phyloP scores from a whole-genome alignment of 352 stramenopile genomes.

The Blastocystis sp. region DNA sequence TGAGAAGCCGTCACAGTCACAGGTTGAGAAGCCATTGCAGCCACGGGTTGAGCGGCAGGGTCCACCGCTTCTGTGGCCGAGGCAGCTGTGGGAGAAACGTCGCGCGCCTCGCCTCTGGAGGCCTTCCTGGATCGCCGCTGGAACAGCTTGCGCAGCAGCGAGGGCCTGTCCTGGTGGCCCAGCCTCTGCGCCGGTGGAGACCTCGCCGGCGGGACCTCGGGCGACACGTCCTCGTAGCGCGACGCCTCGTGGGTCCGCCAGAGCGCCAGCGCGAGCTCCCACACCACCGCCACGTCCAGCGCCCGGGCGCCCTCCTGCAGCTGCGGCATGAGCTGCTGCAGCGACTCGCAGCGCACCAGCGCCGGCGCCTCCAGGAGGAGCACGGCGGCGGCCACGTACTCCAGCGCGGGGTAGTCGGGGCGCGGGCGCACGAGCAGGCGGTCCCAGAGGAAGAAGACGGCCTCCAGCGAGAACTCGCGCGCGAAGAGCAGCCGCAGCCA shows the following conservation, averaged over 20 bases:
- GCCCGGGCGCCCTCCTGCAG: not conserved
- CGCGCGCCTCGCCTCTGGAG: not conserved
- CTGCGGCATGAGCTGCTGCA: not conserved
- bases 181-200: not conserved
- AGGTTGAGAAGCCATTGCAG: not conserved
- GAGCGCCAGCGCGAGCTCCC: not conserved
- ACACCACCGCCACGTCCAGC: not conserved
- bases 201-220: not conserved
- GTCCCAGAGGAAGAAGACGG: constrained; percentile 35
- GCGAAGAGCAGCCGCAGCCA: constrained; percentile 15
- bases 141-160: not conserved
- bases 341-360: not conserved
- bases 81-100: not conserved
- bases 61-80: not conserved
- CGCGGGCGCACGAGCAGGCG: not conserved
- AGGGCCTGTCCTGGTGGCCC: not conserved
- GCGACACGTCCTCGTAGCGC: not conserved
- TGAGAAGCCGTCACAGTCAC: not conserved
- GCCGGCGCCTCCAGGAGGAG: not conserved
- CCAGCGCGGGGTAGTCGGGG: not conserved
- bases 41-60: not conserved
- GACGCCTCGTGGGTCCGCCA: not conserved
- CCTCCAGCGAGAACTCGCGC: constrained; percentile 11
- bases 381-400: not conserved
- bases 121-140: not conserved